Percentiles rank a stretch among this genome's conserved stretches.
These are phyloP conservation scores for Bruguiera sexangula DNA, from an alignment of 345 rosid species.

Conservation along the genomic window DNA sequence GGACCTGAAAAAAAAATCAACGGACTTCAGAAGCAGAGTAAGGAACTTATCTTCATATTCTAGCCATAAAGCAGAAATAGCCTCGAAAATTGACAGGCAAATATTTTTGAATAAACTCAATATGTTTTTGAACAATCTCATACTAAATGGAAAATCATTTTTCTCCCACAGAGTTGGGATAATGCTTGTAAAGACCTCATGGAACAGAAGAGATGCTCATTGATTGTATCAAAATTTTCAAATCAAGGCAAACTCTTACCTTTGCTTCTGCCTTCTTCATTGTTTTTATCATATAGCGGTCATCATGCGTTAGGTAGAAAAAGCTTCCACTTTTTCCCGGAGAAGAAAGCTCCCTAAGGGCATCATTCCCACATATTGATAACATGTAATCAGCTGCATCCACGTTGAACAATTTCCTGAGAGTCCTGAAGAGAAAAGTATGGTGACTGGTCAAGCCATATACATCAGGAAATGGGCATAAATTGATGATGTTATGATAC, in stretches of 20 bases:
- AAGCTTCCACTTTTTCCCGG: slow-evolving; percentile 99
- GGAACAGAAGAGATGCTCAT: background rate
- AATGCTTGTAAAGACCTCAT: background rate
- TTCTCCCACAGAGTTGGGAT: background rate
- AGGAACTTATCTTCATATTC: background rate
- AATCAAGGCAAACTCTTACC: slow-evolving; percentile 30
- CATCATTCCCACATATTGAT: slow-evolving; percentile 91
- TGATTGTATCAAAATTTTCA: background rate
- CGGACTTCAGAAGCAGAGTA: background rate
- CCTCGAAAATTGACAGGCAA: background rate
- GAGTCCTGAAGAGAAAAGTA: slow-evolving; percentile 56
- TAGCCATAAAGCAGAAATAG: background rate
- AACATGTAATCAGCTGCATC: slow-evolving; percentile 98
- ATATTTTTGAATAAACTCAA: too few relatives aligned
- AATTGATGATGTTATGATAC: background rate
- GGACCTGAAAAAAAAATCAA: slow-evolving; percentile 48
- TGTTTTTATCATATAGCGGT: slow-evolving; percentile 95
- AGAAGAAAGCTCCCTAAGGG: slow-evolving; percentile 94
- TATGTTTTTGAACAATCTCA: background rate
- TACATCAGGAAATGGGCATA: background rate
- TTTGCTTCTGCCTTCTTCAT: slow-evolving; percentile 96
- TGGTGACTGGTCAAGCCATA: slow-evolving; percentile 10
- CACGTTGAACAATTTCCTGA: slow-evolving; percentile 80
- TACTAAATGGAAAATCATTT: background rate
- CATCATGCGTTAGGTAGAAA: slow-evolving; percentile 88